Conservation (phyloP, 352 stramenopile species). For the Pythium myriotylum region DNA sequence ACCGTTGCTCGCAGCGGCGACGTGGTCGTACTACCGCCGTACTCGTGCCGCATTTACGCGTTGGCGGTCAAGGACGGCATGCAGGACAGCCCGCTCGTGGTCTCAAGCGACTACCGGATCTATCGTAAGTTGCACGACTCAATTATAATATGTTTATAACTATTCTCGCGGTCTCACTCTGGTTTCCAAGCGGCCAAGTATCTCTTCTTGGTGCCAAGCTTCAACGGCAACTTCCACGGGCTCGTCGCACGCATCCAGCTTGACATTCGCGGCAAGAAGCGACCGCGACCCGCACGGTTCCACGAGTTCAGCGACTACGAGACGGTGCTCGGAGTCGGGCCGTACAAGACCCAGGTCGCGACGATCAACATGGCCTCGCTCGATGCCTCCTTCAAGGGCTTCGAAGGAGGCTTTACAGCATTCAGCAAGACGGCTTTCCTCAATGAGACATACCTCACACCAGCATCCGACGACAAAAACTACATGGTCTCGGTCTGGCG, state of each 20-base stretch:
- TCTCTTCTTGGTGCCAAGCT: slow-evolving; percentile 68
- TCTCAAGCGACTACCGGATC: slow-evolving; percentile 59
- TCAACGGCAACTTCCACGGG: slow-evolving; percentile 72
- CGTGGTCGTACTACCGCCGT: slow-evolving; percentile 52
- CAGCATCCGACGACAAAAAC: slow-evolving; percentile 47
- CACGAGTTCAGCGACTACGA: slow-evolving; percentile 84
- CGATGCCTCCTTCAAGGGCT: slow-evolving; percentile 53
- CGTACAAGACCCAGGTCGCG: slow-evolving; percentile 58
- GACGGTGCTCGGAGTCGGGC: slow-evolving; percentile 59
- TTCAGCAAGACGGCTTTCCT: slow-evolving; percentile 52
- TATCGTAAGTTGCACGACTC: slow-evolving; percentile 64
- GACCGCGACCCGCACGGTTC: slow-evolving; percentile 66
- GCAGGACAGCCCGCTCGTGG: slow-evolving; percentile 45
- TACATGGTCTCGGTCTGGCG: slow-evolving; percentile 49
- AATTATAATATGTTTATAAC: no score
- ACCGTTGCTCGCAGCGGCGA: slow-evolving; percentile 40
- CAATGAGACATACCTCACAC: slow-evolving; percentile 67
- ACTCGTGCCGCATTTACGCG: slow-evolving; percentile 62
- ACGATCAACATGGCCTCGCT: slow-evolving; percentile 64
- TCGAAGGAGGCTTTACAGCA: slow-evolving; percentile 62
- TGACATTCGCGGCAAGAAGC: slow-evolving; percentile 76
- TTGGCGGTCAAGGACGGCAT: slow-evolving; percentile 70
- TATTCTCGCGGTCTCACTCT: no score
- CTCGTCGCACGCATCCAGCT: slow-evolving; percentile 64
- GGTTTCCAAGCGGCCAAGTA: slow-evolving; percentile 61